Percentiles rank a stretch among this genome's conserved stretches.
phyloP scores from a whole-genome alignment of 805 yeast genomes.

The Candida yuanshanica region DNA sequence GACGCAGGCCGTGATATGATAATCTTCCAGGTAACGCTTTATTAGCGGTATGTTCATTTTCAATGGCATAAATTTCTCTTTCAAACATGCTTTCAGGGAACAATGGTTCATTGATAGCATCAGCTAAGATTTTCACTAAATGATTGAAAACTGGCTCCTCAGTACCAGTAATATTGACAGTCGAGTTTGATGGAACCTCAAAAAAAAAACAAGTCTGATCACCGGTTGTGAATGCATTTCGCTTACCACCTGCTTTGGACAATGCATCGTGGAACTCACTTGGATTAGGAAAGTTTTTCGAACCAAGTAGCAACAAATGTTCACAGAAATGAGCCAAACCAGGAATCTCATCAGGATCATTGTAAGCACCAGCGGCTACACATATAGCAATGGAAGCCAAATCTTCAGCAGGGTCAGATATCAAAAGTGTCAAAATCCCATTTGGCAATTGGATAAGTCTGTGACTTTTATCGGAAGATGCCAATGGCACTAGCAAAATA shows the following conservation, averaged over 20 bases:
- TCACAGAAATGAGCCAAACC: conserved; percentile 93
- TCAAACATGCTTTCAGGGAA: conserved; percentile 38
- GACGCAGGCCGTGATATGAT: conserved; percentile 52
- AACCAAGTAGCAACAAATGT: conserved; percentile 59
- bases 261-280: conserved; percentile 40
- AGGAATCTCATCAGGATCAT: conserved; percentile 62
- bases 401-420: conserved; percentile 70
- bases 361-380: conserved; percentile 74
- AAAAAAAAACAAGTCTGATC: conserved; percentile 61
- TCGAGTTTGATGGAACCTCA: conserved; percentile 45
- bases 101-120: conserved; percentile 44
- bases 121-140: conserved; percentile 44
- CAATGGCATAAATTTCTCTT: conserved; percentile 54
- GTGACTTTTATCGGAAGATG: conserved; percentile 34
- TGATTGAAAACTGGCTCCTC: conserved; percentile 35
- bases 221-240: conserved; percentile 67
- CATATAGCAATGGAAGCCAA: conserved; percentile 65
- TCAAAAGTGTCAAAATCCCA: conserved; percentile 60
- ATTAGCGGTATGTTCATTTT: conserved; percentile 64
- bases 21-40: conserved; percentile 37
- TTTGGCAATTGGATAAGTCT: conserved; percentile 51
- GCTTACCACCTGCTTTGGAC: conserved; percentile 45
- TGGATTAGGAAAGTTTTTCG: conserved; percentile 46
- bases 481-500: conserved; percentile 28
- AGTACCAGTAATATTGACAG: conserved; percentile 10